These are phyloP conservation scores for Colletotrichum sp. DNA, from an alignment of 2,329 filamentous ascomycete genomes.

Conservation along the genomic window DNA sequence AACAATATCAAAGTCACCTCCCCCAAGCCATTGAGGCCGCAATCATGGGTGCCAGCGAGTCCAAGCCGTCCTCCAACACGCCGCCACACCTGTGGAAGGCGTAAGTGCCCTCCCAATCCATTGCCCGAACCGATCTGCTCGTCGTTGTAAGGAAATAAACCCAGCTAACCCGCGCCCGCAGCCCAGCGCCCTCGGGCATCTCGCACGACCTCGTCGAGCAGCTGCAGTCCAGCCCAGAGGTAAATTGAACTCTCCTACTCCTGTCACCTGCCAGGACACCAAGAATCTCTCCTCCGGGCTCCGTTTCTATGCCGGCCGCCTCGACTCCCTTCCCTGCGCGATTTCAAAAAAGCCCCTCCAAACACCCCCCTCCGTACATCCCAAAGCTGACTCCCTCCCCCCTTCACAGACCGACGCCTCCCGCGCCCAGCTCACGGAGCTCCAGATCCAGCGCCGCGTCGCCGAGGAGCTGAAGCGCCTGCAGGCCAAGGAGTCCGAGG, in stretches of 20 bases:
- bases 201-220: slow-evolving; percentile 84
- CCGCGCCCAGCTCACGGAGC: slow-evolving; percentile 81
- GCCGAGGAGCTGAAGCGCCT: slow-evolving; percentile 83
- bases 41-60: slow-evolving; percentile 63
- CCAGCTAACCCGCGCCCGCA: slow-evolving; percentile 29
- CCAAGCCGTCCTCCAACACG: slow-evolving; percentile 53
- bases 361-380: background rate
- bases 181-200: slow-evolving; percentile 57
- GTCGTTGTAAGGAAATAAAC: background rate
- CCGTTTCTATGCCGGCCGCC: background rate
- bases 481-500: slow-evolving; percentile 70
- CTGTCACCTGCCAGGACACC: background rate
- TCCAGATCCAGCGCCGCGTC: slow-evolving; percentile 87
- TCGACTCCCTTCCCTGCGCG: background rate
- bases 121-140: background rate
- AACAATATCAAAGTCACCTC: slow-evolving; percentile 16
- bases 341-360: background rate
- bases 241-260: slow-evolving; percentile 44
- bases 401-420: slow-evolving; percentile 79
- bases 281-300: background rate
- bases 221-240: slow-evolving; percentile 85
- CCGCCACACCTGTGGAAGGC: slow-evolving; percentile 57
- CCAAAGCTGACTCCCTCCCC: background rate
- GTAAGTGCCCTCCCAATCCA: slow-evolving; percentile 41
- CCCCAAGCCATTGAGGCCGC: slow-evolving; percentile 28